These are phyloP conservation scores for Amauroascus niger DNA, from an alignment of 2,329 filamentous ascomycete species.

Conservation along the genomic window DNA sequence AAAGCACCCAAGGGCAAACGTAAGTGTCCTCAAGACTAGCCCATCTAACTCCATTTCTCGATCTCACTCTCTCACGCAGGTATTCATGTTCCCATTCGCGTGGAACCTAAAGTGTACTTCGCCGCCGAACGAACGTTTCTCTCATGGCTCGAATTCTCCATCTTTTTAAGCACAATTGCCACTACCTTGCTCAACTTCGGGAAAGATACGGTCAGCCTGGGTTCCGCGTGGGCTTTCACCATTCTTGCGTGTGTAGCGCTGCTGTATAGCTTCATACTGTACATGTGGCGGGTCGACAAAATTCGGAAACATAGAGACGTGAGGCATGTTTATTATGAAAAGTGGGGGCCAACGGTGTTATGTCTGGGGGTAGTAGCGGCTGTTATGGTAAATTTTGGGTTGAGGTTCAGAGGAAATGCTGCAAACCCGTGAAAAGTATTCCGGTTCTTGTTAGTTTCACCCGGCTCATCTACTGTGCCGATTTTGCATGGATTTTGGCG, in stretches of 20 bases:
- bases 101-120: conserved; percentile 97
- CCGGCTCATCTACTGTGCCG: no score
- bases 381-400: conserved; percentile 68
- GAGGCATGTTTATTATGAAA: conserved; percentile 69
- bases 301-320: conserved; percentile 78
- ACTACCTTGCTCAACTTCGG: conserved; percentile 77
- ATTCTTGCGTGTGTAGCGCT: conserved; percentile 66
- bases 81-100: conserved; percentile 89
- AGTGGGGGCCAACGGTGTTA: conserved; percentile 69
- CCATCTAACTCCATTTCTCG: neutral
- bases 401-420: conserved; percentile 53
- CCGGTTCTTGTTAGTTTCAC: neutral
- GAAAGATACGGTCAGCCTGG: conserved; percentile 50
- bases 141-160: conserved; percentile 94
- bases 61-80: conserved; percentile 39
- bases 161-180: conserved; percentile 82
- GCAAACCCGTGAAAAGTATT: neutral
- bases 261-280: conserved; percentile 74
- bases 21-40: conserved; percentile 21
- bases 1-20: conserved; percentile 49
- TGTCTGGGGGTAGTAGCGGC: conserved; percentile 64
- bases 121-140: conserved; percentile 93
- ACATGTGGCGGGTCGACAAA: conserved; percentile 76
- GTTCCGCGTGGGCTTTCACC: conserved; percentile 69
- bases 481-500: neutral